Evolutionary conservation across 2,329 filamentous ascomycete species (phyloP), one percentile per base, ranked within the genome.

Genomic region (Delphinella strobiligena): DNA sequence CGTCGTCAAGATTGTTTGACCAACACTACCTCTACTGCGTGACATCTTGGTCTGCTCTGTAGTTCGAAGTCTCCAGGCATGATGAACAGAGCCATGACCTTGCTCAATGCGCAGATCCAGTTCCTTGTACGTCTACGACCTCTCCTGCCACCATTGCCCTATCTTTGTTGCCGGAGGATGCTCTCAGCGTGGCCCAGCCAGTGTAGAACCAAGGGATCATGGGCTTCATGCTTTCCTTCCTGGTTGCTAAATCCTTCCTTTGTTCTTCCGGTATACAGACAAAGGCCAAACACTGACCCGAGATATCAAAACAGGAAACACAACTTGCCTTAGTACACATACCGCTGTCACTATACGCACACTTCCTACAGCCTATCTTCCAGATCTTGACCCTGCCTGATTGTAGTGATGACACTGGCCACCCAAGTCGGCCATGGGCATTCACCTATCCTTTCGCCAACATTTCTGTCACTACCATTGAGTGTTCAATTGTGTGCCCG

Each of bases 401-500:
- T 37, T 18, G 29, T 34, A 18, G 32, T 15, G 54, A 63, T 32
- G 56, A 59, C 39, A 59, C 62, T 24, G 51, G 54, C 10, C 40
- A 54, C 42, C 48, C 51, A 11, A 54, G 53, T 17, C 60, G 55
- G 40, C 55, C 59, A 12, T 69, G 63, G 70, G 63, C 62, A 12
- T 66, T 58, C 46, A 67, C 68, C 54, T 82, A 91, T 61, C 78
- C 78, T 33, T 96, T 98, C 60, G 73, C 95, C 58, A 96, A 96
- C 60, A 78, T 98, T 50, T 93, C 85, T 46, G 74, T 96, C 53
- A 96, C 88, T 0, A 85, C 87, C 0, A 75, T 93, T 40, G 91
- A 95, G 61, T 93, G 86, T 63, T 94, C 87, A 3, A 74, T 98
- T 38, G 86, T 93, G 39, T 96, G 89, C 56, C 82, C 89, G 46